These are phyloP conservation scores for Collybia sp. DNA, from an alignment of 768 basidiomycete species.

Conservation along the genomic window DNA sequence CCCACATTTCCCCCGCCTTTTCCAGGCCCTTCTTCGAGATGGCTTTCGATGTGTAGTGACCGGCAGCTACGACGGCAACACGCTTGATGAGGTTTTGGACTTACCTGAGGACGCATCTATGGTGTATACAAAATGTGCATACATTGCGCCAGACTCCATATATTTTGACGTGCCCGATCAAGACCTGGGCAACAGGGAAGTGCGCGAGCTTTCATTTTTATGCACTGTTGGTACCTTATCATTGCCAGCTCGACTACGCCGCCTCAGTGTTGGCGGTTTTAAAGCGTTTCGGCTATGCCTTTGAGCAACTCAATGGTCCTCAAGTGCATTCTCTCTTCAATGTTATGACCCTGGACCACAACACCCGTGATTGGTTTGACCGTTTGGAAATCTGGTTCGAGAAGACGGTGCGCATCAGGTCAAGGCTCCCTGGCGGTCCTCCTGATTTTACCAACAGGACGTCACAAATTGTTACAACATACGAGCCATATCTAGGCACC, in stretches of 20 bases:
- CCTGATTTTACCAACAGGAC: neutral
- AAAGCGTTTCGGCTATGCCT: conserved; percentile 8
- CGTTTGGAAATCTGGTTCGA: conserved; percentile 7
- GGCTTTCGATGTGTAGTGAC: neutral
- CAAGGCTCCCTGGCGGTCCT: too few species aligned
- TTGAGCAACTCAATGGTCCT: conserved; percentile 4
- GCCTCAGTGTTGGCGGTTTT: conserved; percentile 8
- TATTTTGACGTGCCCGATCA: conserved; percentile 1
- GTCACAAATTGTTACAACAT: neutral
- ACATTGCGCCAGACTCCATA: conserved; percentile 9
- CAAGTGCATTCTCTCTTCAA: conserved; percentile 8
- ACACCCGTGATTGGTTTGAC: conserved; percentile 7
- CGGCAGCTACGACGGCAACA: neutral
- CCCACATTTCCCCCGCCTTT: neutral
- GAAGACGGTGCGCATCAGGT: conserved; percentile 4
- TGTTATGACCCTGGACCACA: conserved; percentile 1
- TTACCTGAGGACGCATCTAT: neutral
- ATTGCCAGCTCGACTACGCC: conserved; percentile 3
- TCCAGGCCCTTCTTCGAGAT: neutral
- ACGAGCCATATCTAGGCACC: neutral
- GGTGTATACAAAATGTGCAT: conserved; percentile 6
- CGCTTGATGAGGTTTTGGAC: neutral
- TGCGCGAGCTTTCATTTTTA: neutral
- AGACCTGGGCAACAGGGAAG: neutral
- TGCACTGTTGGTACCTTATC: neutral